phyloP scores from a whole-genome alignment of 192 early-diverging fungal species.

The Lunasporangiospora selenospora region DNA sequence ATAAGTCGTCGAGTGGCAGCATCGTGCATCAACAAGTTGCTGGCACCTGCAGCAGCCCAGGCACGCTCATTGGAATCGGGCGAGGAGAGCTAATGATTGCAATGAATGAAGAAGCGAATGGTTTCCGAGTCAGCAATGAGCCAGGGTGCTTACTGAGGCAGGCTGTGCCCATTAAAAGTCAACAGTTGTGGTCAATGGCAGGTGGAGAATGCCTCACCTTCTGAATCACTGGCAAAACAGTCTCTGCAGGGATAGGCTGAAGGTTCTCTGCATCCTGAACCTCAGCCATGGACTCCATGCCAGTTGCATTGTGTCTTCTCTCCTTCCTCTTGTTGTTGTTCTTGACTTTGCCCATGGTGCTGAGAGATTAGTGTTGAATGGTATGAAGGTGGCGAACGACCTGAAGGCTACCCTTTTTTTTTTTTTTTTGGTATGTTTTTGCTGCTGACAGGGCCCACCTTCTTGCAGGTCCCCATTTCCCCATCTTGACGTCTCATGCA shows the following conservation, averaged over 20 bases:
- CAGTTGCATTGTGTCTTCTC: constrained; percentile 32
- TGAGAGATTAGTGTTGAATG: background rate
- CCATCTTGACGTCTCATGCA: no score
- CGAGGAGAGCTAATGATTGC: constrained; percentile 61
- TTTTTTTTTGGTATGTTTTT: no score
- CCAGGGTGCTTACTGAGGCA: no score
- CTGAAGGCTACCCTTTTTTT: background rate
- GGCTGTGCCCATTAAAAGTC: no score
- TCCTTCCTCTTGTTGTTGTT: constrained; percentile 42
- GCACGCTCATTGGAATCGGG: constrained; percentile 76
- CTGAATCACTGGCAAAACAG: constrained; percentile 37
- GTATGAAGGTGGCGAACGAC: background rate
- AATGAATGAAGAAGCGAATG: no score
- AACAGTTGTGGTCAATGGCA: no score
- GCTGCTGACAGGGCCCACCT: no score
- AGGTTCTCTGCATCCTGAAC: constrained; percentile 11
- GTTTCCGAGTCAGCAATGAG: no score
- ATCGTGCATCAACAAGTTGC: constrained; percentile 76
- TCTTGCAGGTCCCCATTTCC: no score
- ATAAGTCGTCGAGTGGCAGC: constrained; percentile 72
- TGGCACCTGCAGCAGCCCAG: constrained; percentile 90
- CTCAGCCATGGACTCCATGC: constrained; percentile 37
- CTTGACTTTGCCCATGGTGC: constrained; percentile 43
- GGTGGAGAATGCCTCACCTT: constrained; percentile 32
- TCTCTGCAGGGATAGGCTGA: constrained; percentile 34